Conservation (phyloP, 2,329 filamentous ascomycete genomes). For the Eutypa lata region DNA sequence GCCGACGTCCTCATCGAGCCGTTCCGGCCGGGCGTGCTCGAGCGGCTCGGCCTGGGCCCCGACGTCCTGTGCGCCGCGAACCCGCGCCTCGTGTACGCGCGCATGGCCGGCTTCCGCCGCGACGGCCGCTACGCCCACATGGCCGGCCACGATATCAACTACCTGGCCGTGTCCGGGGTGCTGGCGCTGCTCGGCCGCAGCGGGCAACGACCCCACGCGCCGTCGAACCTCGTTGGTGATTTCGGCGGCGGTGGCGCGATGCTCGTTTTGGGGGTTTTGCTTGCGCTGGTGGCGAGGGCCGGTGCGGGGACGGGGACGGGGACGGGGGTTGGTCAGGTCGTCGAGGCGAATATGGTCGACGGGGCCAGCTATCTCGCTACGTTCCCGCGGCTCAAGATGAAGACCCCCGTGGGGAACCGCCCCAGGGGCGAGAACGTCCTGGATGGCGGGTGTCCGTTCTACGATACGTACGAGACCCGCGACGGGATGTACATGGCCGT, state of each 20-base stretch:
- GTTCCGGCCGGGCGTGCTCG: constrained; percentile 86
- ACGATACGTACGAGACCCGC: constrained; percentile 82
- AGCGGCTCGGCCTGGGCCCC: constrained; percentile 77
- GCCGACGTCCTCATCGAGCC: constrained; percentile 88
- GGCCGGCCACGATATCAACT: constrained; percentile 97
- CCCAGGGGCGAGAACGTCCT: constrained; percentile 73
- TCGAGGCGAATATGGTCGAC: constrained; percentile 97
- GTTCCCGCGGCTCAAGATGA: constrained; percentile 68
- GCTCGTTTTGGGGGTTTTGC: constrained; percentile 76
- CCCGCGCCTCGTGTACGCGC: constrained; percentile 72
- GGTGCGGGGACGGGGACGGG: no score
- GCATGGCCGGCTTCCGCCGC: constrained; percentile 86
- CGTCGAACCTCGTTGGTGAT: constrained; percentile 81
- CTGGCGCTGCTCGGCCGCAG: constrained; percentile 71
- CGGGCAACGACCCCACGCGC: constrained; percentile 70
- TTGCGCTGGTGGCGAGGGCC: constrained; percentile 64
- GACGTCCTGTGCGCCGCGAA: constrained; percentile 64
- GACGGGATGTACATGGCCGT: constrained; percentile 81
- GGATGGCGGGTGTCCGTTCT: constrained; percentile 84
- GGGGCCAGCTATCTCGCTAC: constrained; percentile 75
- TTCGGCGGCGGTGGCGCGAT: constrained; percentile 86
- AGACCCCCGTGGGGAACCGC: constrained; percentile 58
- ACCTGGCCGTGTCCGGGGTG: constrained; percentile 83
- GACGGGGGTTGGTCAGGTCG: constrained; percentile 75
- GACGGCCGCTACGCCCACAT: constrained; percentile 83